Evolutionary conservation across 192 early-diverging fungal genomes (phyloP).

Genomic region (Radiomyces spectabilis): DNA sequence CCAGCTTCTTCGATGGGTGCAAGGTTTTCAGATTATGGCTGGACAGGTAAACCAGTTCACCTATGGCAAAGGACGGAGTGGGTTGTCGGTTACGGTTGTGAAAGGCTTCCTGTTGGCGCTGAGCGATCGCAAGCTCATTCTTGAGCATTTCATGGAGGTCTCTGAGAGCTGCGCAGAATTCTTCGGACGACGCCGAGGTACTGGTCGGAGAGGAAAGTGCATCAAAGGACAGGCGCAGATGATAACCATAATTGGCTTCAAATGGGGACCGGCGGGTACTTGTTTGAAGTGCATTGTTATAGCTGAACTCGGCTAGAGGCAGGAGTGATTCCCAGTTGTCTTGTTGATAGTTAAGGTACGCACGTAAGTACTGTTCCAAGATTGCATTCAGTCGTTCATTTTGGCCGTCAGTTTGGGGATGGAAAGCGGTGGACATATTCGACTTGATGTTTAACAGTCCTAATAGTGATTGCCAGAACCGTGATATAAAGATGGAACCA

Average conservation of each 20-base stretch:
- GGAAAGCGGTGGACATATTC: conserved; percentile 30
- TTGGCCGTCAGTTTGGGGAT: too few relatives aligned
- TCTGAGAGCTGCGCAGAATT: background rate
- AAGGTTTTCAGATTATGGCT: background rate
- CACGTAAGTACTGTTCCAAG: conserved; percentile 30
- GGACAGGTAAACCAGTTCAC: background rate
- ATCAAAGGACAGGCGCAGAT: conserved; percentile 10
- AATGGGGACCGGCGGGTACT: conserved; percentile 22
- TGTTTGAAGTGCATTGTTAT: conserved; percentile 37
- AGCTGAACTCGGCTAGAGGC: conserved; percentile 34
- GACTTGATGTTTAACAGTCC: conserved; percentile 15
- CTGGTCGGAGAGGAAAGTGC: background rate
- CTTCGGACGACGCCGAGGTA: background rate
- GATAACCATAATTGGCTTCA: conserved; percentile 22
- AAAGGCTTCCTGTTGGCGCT: background rate
- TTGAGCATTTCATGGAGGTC: conserved; percentile 1
- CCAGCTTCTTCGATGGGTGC: background rate
- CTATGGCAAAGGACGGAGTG: background rate
- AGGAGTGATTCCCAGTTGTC: conserved; percentile 36
- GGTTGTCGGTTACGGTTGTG: conserved; percentile 3
- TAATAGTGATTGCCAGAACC: conserved; percentile 25
- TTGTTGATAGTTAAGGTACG: conserved; percentile 26
- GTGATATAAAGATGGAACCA: conserved; percentile 33
- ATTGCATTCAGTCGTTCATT: conserved; percentile 32
- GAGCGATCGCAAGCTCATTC: conserved; percentile 3